Base-by-base conservation (phyloP, 2,329 filamentous ascomycete species). In the Beauveria pseudobassiana region DNA sequence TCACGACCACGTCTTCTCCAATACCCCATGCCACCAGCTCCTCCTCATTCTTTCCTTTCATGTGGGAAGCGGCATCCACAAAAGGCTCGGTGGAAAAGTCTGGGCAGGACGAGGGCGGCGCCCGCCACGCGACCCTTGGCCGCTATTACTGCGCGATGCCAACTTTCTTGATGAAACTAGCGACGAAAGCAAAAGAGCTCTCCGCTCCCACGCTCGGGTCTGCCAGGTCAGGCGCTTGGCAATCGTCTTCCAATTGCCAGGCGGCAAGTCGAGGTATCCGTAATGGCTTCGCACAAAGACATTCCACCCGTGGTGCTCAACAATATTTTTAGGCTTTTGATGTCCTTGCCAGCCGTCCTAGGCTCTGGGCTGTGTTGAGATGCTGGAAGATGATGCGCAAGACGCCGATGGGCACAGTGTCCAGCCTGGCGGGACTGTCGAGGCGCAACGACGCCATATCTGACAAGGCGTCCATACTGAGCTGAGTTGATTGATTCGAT, bases 1-100 rank as follows among this genome's bases (percentile, higher is more conserved):
- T 69, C 1, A 73, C 76, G 3, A 79, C 70, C 9, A 80, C 63
- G 22, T 79, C 73, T 65, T 80, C 77, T 0, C 79, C 78, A 0
- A 76, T 75, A 2, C 78, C 78, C 75, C 76, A 79, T 3, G 76
- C 71, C 0, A 80, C 72, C 8, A 78, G 63, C 66, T 81, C 78
- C 55, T 75, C 46, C 20, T 62, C 60, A 24, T 18, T 49, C 10
- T 53, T 51, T 3, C 60, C 60, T 7, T 57, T 43, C 14, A 28
- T 26, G 22, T 57, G 38, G n/a, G 60, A 50, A 1, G 46, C 24
- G 3, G 60, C 60, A 43, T 62, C 60, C 3, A 62, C 46, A 26
- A 62, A 5, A 62, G 46, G 26, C 54, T 56, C 2, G 60, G 60
- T 18, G 60, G 60, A 26, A 62, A 62, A 3, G 52, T 62, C 20